Evolutionary conservation across 176 grass and related monocot species (phyloP), one percentile per base, ranked within the genome.

Genomic region (Tuctoria greenei): DNA sequence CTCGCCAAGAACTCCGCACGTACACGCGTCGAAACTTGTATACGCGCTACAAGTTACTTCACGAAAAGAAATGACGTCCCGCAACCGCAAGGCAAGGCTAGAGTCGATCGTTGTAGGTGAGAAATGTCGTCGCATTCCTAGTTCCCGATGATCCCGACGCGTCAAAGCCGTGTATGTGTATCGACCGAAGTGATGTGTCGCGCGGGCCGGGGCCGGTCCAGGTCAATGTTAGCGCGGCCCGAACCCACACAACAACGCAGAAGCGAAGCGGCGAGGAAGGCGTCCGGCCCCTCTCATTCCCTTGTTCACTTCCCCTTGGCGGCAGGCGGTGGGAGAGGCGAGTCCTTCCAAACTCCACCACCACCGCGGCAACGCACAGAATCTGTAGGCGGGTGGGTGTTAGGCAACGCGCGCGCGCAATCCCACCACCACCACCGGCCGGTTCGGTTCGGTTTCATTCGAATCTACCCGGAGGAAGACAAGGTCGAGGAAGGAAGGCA

Each of bases 241-340:
- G 17, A 5, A 0, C 56, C 23, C 56, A 5, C 34, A 15, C 7
- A 11, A 36, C 59, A 13, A 64, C 58, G 58, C 58, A 59, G 59
- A 49, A 21, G 59, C 27, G 74, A 64, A 77, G 61, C 28, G 60
- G 60, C 31, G 20, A 65, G 74, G 61, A 77, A 65, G 28, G 43
- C 25, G 55, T 36, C 37, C 43, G 7, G 44, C 60, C 25, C 34
- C 74, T 1, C 7, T 25, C 2, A 43, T 49, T 17, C 43, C 31
- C 60, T 42, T 47, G 74, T 65, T 65, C 28, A 28, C 27, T 77
- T 65, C 44, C 45, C 74, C 74, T 77, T 77, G 74, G 74, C 74
- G 44, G 74, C 74, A 64, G 60, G 43, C 60, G 60, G 74, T 31
- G n/a, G 68, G 72, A 27, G 71, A 24, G 12, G 3, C 73, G 44